Evolutionary conservation across 257 asterid species (phyloP).

Genomic region (Penstemon davidsonii): DNA sequence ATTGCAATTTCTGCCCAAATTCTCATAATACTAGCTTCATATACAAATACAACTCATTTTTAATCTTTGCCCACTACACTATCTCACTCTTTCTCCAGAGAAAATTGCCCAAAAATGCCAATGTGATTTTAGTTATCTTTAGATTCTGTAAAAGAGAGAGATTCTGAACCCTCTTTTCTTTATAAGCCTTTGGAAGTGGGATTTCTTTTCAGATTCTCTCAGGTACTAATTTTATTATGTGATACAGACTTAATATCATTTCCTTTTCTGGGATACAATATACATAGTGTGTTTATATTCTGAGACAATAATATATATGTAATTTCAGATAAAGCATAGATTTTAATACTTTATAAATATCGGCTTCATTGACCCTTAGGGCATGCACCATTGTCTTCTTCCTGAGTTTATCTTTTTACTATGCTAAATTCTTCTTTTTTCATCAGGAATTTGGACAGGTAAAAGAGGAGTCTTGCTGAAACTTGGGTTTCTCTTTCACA

Average conservation of each 20-base stretch:
- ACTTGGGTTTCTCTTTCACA: background rate
- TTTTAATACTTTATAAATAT: background rate
- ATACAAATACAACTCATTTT: background rate
- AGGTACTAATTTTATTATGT: constrained; percentile 22
- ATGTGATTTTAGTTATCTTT: constrained; percentile 27
- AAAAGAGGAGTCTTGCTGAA: constrained; percentile 6
- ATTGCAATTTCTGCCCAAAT: constrained; percentile 6
- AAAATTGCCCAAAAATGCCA: constrained; percentile 23
- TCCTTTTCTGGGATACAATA: background rate
- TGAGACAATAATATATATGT: too few species aligned
- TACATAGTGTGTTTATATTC: background rate
- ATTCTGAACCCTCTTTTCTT: constrained; percentile 20
- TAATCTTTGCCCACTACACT: constrained; percentile 12
- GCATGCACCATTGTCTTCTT: constrained; percentile 30
- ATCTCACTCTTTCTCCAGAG: constrained; percentile 14
- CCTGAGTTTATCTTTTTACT: background rate
- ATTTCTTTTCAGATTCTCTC: constrained; percentile 28
- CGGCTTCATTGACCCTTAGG: constrained; percentile 14
- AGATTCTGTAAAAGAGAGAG: background rate
- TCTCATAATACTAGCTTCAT: background rate
- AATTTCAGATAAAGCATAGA: too few species aligned
- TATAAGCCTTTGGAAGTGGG: constrained; percentile 32
- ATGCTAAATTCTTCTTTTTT: constrained; percentile 15
- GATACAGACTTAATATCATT: background rate
- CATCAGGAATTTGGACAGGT: constrained; percentile 23